These are phyloP conservation scores for Malassezia sp. DNA, from an alignment of 1,284 basidiomycete genomes.

Conservation along the genomic window DNA sequence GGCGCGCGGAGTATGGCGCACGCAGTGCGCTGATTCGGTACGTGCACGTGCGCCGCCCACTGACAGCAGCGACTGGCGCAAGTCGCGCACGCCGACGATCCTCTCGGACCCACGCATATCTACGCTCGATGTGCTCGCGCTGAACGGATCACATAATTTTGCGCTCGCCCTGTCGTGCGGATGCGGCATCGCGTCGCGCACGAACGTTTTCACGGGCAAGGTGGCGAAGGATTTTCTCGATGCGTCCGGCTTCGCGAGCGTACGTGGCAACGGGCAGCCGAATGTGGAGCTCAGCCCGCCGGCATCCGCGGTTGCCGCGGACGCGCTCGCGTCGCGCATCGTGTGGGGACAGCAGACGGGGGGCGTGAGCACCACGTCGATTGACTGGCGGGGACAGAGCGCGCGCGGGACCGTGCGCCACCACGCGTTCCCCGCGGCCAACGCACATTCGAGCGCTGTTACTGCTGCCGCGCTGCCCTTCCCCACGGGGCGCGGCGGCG, in stretches of 20 bases:
- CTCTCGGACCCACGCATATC: slow-evolving; percentile 33
- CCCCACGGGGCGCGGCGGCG: slow-evolving; percentile 28
- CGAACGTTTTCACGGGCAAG: slow-evolving; percentile 58
- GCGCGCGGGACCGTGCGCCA: slow-evolving; percentile 32
- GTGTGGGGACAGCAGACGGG: slow-evolving; percentile 67
- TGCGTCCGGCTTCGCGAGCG: slow-evolving; percentile 55
- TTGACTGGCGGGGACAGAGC: slow-evolving; percentile 35
- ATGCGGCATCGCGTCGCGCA: slow-evolving; percentile 65
- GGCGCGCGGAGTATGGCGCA: slow-evolving; percentile 34
- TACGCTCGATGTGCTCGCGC: slow-evolving; percentile 32
- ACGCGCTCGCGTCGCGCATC: slow-evolving; percentile 59
- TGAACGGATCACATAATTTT: slow-evolving; percentile 53
- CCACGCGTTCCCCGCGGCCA: slow-evolving; percentile 23
- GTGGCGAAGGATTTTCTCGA: slow-evolving; percentile 63
- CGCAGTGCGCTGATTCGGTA: slow-evolving; percentile 27
- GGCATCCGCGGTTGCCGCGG: slow-evolving; percentile 53
- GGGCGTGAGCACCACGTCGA: slow-evolving; percentile 56
- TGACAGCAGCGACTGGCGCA: no score
- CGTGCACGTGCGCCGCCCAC: slow-evolving; percentile 51
- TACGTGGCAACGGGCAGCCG: slow-evolving; percentile 61
- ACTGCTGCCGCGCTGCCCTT: slow-evolving; percentile 30
- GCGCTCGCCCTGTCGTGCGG: slow-evolving; percentile 59
- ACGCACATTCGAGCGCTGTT: slow-evolving; percentile 26
- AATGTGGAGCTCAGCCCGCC: slow-evolving; percentile 65
- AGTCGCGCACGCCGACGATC: slow-evolving; percentile 56